Conservation (phyloP, 1,284 basidiomycete species). For the Ceraceosorus guamensis region DNA sequence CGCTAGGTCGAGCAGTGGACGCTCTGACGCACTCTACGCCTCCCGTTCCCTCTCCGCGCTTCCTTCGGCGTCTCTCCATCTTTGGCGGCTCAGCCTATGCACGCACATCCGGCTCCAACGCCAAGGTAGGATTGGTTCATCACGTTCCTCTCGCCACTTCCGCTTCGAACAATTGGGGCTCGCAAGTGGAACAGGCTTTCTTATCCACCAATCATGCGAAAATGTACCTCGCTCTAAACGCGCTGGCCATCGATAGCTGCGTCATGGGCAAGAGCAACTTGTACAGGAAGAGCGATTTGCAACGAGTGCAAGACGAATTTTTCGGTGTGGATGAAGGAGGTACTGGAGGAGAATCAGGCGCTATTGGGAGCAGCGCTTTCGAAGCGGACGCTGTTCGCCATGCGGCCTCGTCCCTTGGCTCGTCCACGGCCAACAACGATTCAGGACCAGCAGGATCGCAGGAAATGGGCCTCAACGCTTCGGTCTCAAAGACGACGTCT, state of each 20-base stretch:
- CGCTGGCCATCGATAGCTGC: conserved; percentile 77
- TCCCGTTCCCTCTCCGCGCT: conserved; percentile 25
- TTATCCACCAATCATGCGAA: conserved; percentile 96
- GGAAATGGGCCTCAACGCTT: not conserved
- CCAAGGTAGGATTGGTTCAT: conserved; percentile 74
- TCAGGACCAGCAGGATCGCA: not conserved
- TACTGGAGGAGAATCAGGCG: conserved; percentile 26
- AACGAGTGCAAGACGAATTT: conserved; percentile 50
- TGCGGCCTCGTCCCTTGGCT: not conserved
- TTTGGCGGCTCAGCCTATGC: not conserved
- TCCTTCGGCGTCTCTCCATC: conserved; percentile 15
- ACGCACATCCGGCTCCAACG: not conserved
- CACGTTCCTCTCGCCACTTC: conserved; percentile 85
- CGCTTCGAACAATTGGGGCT: conserved; percentile 57
- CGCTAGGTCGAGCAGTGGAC: conserved; percentile 77
- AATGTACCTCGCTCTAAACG: conserved; percentile 96
- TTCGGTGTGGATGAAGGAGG: conserved; percentile 33
- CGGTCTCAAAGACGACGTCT: conserved; percentile 9
- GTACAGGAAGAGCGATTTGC: conserved; percentile 80
- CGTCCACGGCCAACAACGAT: not conserved
- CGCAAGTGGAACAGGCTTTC: conserved; percentile 84
- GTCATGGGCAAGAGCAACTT: conserved; percentile 95
- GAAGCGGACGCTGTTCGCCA: conserved; percentile 9
- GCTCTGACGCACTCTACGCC: conserved; percentile 52
- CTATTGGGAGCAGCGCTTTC: conserved; percentile 38